phyloP scores from a whole-genome alignment of 257 asterid species.

The Forsythia suspensa region DNA sequence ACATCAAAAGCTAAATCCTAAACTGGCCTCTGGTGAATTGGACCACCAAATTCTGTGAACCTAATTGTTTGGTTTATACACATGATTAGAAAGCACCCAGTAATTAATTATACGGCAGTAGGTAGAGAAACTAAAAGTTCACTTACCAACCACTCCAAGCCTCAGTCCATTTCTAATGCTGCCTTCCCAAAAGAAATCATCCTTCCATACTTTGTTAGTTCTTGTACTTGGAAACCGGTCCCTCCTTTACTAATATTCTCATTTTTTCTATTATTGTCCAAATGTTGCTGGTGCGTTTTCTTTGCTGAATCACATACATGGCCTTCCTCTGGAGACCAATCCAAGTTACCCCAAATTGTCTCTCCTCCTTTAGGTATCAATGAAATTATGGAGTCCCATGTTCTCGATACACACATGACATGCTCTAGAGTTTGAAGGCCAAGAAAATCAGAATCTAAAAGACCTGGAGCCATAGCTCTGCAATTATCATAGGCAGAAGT shows the following conservation, averaged over 20 bases:
- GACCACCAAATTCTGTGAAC: no score
- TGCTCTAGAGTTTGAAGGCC: slow-evolving; percentile 78
- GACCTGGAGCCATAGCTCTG: slow-evolving; percentile 85
- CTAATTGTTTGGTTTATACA: no score
- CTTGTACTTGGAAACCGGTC: slow-evolving; percentile 36
- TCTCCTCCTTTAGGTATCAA: slow-evolving; percentile 95
- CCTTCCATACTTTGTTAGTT: slow-evolving; percentile 61
- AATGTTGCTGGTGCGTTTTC: no score
- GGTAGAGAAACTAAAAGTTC: no score
- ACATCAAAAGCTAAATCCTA: no score
- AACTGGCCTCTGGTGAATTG: no score
- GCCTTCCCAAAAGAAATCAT: slow-evolving; percentile 68
- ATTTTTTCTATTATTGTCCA: slow-evolving; percentile 20
- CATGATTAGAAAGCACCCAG: no score
- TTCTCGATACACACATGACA: slow-evolving; percentile 66
- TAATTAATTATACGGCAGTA: no score
- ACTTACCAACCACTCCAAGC: no score
- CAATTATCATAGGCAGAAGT: not conserved
- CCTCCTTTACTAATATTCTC: slow-evolving; percentile 36
- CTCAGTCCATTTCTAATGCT: slow-evolving; percentile 89
- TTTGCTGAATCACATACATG: slow-evolving; percentile 47
- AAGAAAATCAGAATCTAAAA: slow-evolving; percentile 64
- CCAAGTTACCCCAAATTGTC: slow-evolving; percentile 78
- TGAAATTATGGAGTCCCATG: slow-evolving; percentile 83
- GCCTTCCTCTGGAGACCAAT: slow-evolving; percentile 89